Evolutionary conservation across 306 rosid species (phyloP), one percentile per base, ranked within the genome.

Genomic region (Ceratonia siliqua): DNA sequence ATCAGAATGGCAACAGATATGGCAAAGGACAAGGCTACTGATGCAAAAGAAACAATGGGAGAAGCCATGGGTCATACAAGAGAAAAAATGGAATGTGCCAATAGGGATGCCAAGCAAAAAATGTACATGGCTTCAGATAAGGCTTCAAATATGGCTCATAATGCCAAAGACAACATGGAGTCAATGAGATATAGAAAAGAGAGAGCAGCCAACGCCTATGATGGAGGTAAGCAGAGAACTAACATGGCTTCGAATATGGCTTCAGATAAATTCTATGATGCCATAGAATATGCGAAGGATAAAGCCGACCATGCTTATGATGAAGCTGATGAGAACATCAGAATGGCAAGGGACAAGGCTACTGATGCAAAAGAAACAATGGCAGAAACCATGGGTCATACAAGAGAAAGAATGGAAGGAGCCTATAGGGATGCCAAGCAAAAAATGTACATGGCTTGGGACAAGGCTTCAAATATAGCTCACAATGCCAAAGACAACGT

Each of bases 111-210:
- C 43, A 48, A 43, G 53, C 25, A 54, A 36, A 74, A 33, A 38
- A 15, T 82, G 5, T 21, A 70, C 10, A 17, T n/a, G 42, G 69
- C 39, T 70, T 77, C 79, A 5, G 72, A 80, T 21, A 76, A 64
- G 73, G 81, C 62, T 65, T 83, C 84, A 41, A 33, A 2, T 35
- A 24, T 65, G 48, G 76, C 67, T 38, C 39, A 2, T 15, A 28
- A 71, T 28, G 85, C 46, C 57, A 76, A 32, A 78, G 78, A 73
- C 5, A 58, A 28, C 57, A 18, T 72, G 77, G 66, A 56, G 18
- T 56, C 45, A 35, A 27, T 72, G 77, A 43, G 2, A 35, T 11
- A 62, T 48, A 62, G 18, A 10, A 22, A 53, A 22, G 35, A 64
- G 0, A 41, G 53, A 64, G 18, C 4, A 21, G 52, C 32, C 17